These are phyloP conservation scores for Vaccinium myrtillus DNA, from an alignment of 148 eudicot genomes.

Conservation along the genomic window DNA sequence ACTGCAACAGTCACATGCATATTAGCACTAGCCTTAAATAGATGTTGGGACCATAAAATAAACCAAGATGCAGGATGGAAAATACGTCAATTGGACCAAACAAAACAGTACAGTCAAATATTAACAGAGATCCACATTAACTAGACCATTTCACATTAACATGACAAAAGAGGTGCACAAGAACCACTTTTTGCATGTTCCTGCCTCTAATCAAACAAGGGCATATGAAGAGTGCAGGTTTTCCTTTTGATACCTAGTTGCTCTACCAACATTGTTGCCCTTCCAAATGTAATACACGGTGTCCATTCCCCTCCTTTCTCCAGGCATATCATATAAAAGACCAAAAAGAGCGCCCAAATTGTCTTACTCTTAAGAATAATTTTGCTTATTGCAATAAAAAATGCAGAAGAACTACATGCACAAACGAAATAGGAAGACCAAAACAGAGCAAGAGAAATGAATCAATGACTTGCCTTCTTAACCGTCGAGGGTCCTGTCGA, in stretches of 20 bases:
- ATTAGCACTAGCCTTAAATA: background rate
- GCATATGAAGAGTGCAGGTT: background rate
- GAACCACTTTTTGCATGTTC: background rate
- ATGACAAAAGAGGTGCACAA: background rate
- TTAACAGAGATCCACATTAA: background rate
- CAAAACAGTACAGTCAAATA: background rate
- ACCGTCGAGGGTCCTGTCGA: constrained; percentile 91
- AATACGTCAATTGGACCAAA: background rate
- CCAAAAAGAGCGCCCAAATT: background rate
- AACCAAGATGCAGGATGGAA: background rate
- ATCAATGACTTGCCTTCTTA: constrained; percentile 60
- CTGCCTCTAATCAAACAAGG: background rate
- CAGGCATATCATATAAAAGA: background rate
- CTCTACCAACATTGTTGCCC: background rate
- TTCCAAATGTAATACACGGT: background rate
- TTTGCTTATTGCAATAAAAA: background rate
- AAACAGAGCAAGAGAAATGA: background rate
- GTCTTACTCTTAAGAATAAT: background rate
- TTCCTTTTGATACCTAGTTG: background rate
- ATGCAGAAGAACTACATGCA: background rate
- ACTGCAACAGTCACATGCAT: constrained; percentile 42
- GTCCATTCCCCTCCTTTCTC: background rate
- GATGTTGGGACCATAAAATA: background rate
- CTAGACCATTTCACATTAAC: background rate
- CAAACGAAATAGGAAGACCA: background rate